Evolutionary conservation across 495 filamentous ascomycete genomes (phyloP).

Genomic region (Evernia prunastri): DNA sequence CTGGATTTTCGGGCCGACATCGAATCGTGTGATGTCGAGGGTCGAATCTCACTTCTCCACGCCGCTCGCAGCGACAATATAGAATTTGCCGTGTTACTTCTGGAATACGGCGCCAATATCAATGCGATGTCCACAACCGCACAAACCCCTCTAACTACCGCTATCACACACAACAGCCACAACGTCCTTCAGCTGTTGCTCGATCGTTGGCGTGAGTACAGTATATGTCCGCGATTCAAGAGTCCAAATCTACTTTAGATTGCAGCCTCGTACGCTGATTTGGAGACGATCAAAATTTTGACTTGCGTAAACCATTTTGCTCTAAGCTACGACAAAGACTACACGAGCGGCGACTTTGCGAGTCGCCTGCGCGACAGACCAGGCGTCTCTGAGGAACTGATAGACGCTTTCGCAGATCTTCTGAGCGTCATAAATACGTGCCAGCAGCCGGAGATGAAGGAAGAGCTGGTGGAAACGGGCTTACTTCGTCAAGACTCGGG

Average conservation of each 20-base stretch:
- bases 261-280: conserved; percentile 30
- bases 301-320: conserved; percentile 7
- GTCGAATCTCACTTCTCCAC: conserved; percentile 10
- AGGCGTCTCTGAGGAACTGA: conserved; percentile 6
- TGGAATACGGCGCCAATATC: conserved; percentile 19
- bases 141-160: conserved; percentile 20
- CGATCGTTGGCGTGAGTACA: conserved; percentile 32
- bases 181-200: conserved; percentile 26
- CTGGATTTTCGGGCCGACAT: conserved; percentile 31
- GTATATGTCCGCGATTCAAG: conserved; percentile 29
- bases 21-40: conserved; percentile 13
- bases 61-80: conserved; percentile 12
- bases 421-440: conserved; percentile 1
- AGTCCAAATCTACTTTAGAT: conserved; percentile 30
- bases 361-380: conserved; percentile 3
- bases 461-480: conserved; percentile 1
- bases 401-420: not conserved
- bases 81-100: conserved; percentile 13
- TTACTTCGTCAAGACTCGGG: not conserved
- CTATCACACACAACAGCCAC: conserved; percentile 29
- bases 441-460: not conserved
- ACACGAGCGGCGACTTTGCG: conserved; percentile 6
- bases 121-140: conserved; percentile 11
- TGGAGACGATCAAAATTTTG: conserved; percentile 28
- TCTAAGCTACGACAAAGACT: conserved; percentile 4